phyloP scores from a whole-genome alignment of 345 rosid genomes.

The Theobroma cacao region DNA sequence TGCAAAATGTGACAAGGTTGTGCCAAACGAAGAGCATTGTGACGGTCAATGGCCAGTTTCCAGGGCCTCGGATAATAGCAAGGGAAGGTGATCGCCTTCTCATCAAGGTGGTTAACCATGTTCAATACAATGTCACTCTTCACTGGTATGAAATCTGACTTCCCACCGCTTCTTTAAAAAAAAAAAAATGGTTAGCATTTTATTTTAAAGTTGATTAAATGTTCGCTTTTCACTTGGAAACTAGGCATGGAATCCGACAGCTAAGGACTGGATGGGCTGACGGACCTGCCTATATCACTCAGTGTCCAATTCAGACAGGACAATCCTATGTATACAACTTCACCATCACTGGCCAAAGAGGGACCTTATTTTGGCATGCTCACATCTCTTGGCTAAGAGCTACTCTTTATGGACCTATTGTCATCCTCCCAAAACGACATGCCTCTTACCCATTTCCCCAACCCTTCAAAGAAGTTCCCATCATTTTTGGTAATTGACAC shows the following conservation, averaged over 20 bases:
- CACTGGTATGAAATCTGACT: constrained; percentile 20
- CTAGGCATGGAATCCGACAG: constrained; percentile 47
- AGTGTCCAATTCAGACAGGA: constrained; percentile 42
- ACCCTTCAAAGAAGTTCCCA: constrained; percentile 37
- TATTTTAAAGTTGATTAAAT: neutral
- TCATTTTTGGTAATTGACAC: constrained; percentile 30
- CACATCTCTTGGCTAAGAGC: constrained; percentile 52
- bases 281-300: constrained; percentile 43
- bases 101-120: constrained; percentile 67
- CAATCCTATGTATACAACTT: constrained; percentile 41
- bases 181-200: neutral
- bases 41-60: constrained; percentile 74
- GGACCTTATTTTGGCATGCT: constrained; percentile 61
- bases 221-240: neutral
- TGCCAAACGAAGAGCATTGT: constrained; percentile 55
- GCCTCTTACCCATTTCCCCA: constrained; percentile 44
- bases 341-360: constrained; percentile 51
- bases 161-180: constrained; percentile 4
- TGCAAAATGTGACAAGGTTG: constrained; percentile 42
- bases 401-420: constrained; percentile 45
- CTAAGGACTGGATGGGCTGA: constrained; percentile 46
- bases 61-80: constrained; percentile 68
- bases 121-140: constrained; percentile 56
- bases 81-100: constrained; percentile 77
- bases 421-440: constrained; percentile 49